Evolutionary conservation across 495 filamentous ascomycete species (phyloP).

Genomic region (Tuber calosporum): DNA sequence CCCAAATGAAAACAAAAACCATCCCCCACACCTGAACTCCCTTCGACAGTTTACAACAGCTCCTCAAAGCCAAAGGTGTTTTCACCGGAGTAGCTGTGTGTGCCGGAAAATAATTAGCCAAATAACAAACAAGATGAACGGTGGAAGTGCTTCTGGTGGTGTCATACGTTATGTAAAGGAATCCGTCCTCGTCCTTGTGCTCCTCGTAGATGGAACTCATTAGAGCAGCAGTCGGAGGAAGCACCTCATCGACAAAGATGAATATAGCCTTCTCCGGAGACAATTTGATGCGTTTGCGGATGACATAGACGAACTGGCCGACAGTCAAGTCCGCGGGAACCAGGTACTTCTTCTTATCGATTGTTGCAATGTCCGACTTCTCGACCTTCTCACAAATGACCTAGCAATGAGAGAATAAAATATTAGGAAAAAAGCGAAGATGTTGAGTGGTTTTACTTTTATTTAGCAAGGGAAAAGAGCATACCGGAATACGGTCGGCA

Average conservation of each 20-base stretch:
- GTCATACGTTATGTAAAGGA: slow-evolving; percentile 63
- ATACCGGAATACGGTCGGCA: slow-evolving; percentile 93
- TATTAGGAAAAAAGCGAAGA: not conserved
- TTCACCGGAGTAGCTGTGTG: slow-evolving; percentile 89
- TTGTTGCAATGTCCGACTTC: slow-evolving; percentile 97
- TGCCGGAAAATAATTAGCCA: slow-evolving; percentile 19
- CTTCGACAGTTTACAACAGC: slow-evolving; percentile 31
- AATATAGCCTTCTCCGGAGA: slow-evolving; percentile 99
- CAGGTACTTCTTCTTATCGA: slow-evolving; percentile 99
- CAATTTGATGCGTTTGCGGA: slow-evolving; percentile 99
- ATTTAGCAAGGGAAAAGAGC: slow-evolving; percentile 42
- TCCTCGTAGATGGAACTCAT: slow-evolving; percentile 99
- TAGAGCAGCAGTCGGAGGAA: slow-evolving; percentile 90
- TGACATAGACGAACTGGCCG: slow-evolving; percentile 99
- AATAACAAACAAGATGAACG: slow-evolving; percentile 4
- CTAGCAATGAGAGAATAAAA: slow-evolving; percentile 46
- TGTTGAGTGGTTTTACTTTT: slow-evolving; percentile 8
- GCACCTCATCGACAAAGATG: slow-evolving; percentile 99
- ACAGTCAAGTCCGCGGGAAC: slow-evolving; percentile 97
- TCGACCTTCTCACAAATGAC: slow-evolving; percentile 99
- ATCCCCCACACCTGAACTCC: slow-evolving; percentile 2
- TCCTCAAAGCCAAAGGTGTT: slow-evolving; percentile 80
- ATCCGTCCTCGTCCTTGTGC: slow-evolving; percentile 70
- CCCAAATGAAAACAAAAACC: not conserved
- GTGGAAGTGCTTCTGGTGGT: slow-evolving; percentile 15